Conservation (phyloP, 805 yeast genomes). For the Candida vaughaniae region DNA sequence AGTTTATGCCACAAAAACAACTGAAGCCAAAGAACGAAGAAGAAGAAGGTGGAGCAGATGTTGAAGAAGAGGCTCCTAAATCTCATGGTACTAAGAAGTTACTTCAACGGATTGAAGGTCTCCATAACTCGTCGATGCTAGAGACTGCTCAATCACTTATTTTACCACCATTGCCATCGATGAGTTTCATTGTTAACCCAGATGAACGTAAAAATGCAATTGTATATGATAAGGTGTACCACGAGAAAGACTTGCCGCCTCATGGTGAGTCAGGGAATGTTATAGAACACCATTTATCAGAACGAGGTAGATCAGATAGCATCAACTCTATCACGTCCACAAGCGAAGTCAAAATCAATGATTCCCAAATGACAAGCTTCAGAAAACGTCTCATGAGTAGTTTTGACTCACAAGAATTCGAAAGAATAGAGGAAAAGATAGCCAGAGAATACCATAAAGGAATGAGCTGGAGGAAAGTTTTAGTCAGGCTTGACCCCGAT, state of each 20-base stretch:
- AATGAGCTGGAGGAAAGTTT: conserved; percentile 87
- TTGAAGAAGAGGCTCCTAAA: conserved; percentile 11
- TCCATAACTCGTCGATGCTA: conserved; percentile 72
- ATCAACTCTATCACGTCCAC: not conserved
- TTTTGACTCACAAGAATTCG: conserved; percentile 35
- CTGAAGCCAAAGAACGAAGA: conserved; percentile 10
- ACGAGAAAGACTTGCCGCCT: conserved; percentile 16
- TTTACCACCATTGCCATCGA: conserved; percentile 76
- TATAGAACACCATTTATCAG: not conserved
- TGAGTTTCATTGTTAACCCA: conserved; percentile 68
- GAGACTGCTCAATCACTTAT: conserved; percentile 76
- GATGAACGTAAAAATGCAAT: conserved; percentile 60
- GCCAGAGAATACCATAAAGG: conserved; percentile 87
- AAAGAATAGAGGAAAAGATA: conserved; percentile 66
- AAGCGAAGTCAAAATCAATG: not conserved
- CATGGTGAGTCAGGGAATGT: conserved; percentile 6
- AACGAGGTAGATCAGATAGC: conserved; percentile 1
- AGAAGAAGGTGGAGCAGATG: conserved; percentile 14
- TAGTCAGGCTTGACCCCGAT: conserved; percentile 83
- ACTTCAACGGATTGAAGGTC: conserved; percentile 23
- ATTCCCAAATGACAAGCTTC: conserved; percentile 4
- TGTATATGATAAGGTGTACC: conserved; percentile 78
- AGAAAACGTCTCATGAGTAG: conserved; percentile 22
- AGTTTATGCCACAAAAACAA: conserved; percentile 43
- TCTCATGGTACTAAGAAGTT: conserved; percentile 13